Conservation (phyloP, 257 asterid species). For the Solanum sejunctum region DNA sequence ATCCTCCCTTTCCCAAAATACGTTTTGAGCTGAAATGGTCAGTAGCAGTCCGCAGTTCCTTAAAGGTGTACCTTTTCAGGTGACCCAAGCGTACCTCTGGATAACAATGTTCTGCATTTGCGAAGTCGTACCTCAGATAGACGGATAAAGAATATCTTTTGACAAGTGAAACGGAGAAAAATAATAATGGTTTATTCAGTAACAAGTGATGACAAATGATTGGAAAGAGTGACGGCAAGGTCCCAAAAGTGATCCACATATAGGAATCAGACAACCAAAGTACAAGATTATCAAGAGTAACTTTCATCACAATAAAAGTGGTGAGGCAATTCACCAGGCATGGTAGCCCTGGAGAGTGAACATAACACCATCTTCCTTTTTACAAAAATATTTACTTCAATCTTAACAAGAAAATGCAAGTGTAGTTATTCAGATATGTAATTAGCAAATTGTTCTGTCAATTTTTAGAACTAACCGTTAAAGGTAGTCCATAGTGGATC, state of each 20-base stretch:
- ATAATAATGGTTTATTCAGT: neutral
- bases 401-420: neutral
- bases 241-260: neutral
- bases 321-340: neutral
- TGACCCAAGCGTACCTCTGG: constrained; percentile 93
- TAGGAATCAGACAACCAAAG: neutral
- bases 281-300: neutral
- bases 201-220: neutral
- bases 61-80: constrained; percentile 59
- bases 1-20: constrained; percentile 88
- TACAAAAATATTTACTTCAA: neutral
- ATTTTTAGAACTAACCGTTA: neutral
- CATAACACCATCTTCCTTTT: neutral
- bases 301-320: neutral
- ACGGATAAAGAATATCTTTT: neutral
- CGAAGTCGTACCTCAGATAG: neutral
- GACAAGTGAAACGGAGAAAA: neutral
- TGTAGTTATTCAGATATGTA: neutral
- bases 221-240: neutral
- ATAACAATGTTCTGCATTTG: constrained; percentile 66
- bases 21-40: constrained; percentile 72
- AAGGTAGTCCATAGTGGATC: neutral
- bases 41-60: constrained; percentile 83
- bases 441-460: neutral
- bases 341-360: neutral